Evolutionary conservation across 2,329 filamentous ascomycete genomes (phyloP).

Genomic region (Ophiocordyceps robertsii): DNA sequence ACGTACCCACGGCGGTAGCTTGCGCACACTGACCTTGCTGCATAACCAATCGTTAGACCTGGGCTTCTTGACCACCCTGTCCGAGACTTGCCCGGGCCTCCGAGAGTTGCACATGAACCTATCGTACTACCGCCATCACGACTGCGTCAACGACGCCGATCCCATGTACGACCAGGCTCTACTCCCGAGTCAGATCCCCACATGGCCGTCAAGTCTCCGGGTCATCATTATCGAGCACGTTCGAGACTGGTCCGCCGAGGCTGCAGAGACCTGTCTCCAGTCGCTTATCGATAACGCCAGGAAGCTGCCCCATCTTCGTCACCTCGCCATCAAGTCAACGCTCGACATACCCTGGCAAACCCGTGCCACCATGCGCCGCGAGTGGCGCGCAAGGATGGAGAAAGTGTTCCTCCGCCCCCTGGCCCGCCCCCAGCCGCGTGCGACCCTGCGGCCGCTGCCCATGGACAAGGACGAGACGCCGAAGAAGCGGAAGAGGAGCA

Average conservation of each 20-base stretch:
- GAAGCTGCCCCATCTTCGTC: conserved; percentile 51
- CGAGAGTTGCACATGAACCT: conserved; percentile 64
- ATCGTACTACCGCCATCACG: conserved; percentile 60
- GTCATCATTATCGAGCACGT: conserved; percentile 64
- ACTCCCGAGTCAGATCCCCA: conserved; percentile 49
- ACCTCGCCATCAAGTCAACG: conserved; percentile 61
- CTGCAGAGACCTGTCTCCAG: conserved; percentile 64
- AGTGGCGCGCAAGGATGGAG: conserved; percentile 61
- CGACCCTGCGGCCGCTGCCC: conserved; percentile 10
- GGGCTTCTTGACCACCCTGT: conserved; percentile 56
- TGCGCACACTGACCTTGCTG: conserved; percentile 55
- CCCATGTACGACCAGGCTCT: conserved; percentile 62
- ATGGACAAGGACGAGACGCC: conserved; percentile 1
- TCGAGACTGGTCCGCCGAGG: conserved; percentile 56
- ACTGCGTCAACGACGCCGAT: conserved; percentile 55
- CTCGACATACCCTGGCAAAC: conserved; percentile 72
- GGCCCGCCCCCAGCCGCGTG: conserved; percentile 21
- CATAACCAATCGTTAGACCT: conserved; percentile 72
- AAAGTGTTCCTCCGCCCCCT: conserved; percentile 47
- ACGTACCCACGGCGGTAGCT: conserved; percentile 47
- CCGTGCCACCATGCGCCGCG: conserved; percentile 63
- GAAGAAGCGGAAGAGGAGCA: conserved; percentile 6
- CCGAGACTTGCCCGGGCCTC: conserved; percentile 54
- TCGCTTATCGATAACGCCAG: conserved; percentile 63
- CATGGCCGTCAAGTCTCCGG: conserved; percentile 63